phyloP scores from a whole-genome alignment of 208 protist genomes.

The Angomonas ambiguus region DNA sequence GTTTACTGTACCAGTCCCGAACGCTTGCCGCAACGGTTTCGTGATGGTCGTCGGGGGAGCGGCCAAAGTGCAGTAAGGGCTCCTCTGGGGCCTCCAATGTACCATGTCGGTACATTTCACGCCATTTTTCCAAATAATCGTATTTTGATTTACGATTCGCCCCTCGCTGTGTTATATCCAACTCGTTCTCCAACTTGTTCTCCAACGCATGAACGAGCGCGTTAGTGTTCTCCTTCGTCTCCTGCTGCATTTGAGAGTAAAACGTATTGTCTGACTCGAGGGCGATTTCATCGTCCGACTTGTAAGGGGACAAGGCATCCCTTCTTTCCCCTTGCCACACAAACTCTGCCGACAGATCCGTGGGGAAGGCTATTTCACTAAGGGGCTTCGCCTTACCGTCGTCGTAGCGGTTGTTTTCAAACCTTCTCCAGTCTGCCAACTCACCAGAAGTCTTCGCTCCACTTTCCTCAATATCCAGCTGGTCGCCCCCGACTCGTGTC shows the following conservation, averaged over 20 bases:
- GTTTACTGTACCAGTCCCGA: conserved; percentile 68
- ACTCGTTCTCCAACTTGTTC: conserved; percentile 27
- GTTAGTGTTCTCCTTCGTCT: conserved; percentile 37
- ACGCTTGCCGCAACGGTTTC: conserved; percentile 66
- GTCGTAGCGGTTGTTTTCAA: conserved; percentile 69
- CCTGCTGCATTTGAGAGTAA: conserved; percentile 51
- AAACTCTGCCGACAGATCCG: conserved; percentile 62
- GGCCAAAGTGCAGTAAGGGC: conserved; percentile 67
- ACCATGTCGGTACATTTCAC: conserved; percentile 90
- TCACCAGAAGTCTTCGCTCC: conserved; percentile 53
- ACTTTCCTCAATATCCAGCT: conserved; percentile 83
- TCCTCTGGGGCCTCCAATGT: conserved; percentile 80
- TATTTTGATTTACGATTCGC: conserved; percentile 77
- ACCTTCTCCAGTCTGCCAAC: conserved; percentile 64
- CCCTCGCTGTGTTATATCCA: conserved; percentile 27
- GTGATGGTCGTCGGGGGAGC: conserved; percentile 62
- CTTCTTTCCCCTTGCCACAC: conserved; percentile 75
- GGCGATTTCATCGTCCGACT: conserved; percentile 80
- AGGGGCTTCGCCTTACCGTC: conserved; percentile 55
- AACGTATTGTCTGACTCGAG: conserved; percentile 84
- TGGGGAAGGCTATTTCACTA: conserved; percentile 53
- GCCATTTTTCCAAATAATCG: conserved; percentile 88
- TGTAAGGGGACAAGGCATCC: conserved; percentile 75
- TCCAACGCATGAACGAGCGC: conserved; percentile 51
- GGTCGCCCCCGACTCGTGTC: conserved; percentile 53